phyloP scores from a whole-genome alignment of 768 basidiomycete genomes.

The Leccinum boreale region DNA sequence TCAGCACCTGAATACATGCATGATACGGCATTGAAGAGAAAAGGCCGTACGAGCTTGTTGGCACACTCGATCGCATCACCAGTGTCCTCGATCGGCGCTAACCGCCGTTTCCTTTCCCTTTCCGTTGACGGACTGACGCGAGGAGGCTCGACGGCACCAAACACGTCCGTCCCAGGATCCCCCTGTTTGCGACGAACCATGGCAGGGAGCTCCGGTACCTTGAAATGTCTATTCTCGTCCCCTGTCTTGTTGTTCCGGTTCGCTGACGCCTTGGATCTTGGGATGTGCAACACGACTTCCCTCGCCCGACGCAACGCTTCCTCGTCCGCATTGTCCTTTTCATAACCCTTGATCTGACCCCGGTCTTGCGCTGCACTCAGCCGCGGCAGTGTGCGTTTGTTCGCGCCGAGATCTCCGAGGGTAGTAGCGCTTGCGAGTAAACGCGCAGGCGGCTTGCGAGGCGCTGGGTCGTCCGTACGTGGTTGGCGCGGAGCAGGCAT shows the following conservation, averaged over 20 bases:
- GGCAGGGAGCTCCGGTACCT: conserved; percentile 47
- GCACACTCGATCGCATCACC: conserved; percentile 45
- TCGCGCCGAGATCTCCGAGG: conserved; percentile 17
- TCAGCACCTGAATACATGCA: conserved; percentile 30
- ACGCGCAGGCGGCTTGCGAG: conserved; percentile 57
- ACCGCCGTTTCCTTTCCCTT: conserved; percentile 39
- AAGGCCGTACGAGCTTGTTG: conserved; percentile 55
- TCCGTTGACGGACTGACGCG: conserved; percentile 16
- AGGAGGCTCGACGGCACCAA: conserved; percentile 24
- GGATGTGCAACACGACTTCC: conserved; percentile 38
- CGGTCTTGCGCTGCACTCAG: conserved; percentile 1
- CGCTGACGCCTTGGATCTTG: conserved; percentile 21
- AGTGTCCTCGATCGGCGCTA: conserved; percentile 24
- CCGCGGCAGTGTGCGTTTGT: conserved; percentile 21
- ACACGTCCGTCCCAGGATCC: conserved; percentile 28
- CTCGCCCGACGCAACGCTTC: conserved; percentile 32
- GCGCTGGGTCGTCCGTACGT: conserved; percentile 77
- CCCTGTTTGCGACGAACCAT: conserved; percentile 20
- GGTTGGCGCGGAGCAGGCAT: conserved; percentile 43
- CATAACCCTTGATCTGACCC: conserved; percentile 12
- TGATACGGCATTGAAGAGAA: not conserved
- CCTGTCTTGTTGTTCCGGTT: conserved; percentile 6
- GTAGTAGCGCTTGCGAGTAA: conserved; percentile 8
- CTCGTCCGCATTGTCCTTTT: conserved; percentile 23
- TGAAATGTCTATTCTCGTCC: conserved; percentile 32